Conservation (phyloP, 1,284 basidiomycete genomes). For the Caloboletus inedulis region DNA sequence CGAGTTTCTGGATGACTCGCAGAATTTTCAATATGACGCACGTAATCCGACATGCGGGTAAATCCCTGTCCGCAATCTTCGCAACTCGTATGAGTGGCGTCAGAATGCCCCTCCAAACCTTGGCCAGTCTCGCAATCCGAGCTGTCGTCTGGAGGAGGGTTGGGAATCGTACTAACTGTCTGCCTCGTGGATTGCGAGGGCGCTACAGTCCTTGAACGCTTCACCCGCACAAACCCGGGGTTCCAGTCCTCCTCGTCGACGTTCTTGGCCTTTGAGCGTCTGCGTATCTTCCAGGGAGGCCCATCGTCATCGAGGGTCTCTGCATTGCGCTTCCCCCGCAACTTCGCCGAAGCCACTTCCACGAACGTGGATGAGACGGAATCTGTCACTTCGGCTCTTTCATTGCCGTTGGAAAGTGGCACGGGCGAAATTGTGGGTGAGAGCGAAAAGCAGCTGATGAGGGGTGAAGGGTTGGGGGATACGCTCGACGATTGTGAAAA, state of each 20-base stretch:
- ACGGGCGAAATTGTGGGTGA: constrained; percentile 1
- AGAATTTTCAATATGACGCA: constrained; percentile 27
- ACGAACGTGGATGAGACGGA: neutral
- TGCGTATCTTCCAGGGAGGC: constrained; percentile 1
- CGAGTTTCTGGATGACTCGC: constrained; percentile 26
- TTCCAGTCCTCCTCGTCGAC: constrained; percentile 30
- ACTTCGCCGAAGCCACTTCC: neutral
- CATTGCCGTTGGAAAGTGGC: neutral
- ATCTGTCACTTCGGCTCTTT: neutral
- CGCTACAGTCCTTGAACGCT: neutral
- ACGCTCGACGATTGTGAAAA: constrained; percentile 15
- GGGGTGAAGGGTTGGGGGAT: constrained; percentile 7
- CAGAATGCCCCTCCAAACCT: neutral
- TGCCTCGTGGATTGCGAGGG: neutral
- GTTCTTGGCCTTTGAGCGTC: constrained; percentile 14
- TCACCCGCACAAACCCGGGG: constrained; percentile 13
- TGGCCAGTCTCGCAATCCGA: neutral
- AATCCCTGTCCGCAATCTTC: constrained; percentile 18
- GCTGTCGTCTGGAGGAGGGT: neutral
- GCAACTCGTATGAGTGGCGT: constrained; percentile 10
- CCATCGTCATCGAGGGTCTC: constrained; percentile 1
- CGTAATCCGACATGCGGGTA: constrained; percentile 22
- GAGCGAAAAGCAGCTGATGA: neutral
- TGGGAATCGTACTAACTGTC: neutral
- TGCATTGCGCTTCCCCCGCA: constrained; percentile 15